Percentiles rank a stretch among this genome's conserved stretches.
Evolutionary conservation across 306 rosid species (phyloP).

Genomic region (Clitoria ternatea): DNA sequence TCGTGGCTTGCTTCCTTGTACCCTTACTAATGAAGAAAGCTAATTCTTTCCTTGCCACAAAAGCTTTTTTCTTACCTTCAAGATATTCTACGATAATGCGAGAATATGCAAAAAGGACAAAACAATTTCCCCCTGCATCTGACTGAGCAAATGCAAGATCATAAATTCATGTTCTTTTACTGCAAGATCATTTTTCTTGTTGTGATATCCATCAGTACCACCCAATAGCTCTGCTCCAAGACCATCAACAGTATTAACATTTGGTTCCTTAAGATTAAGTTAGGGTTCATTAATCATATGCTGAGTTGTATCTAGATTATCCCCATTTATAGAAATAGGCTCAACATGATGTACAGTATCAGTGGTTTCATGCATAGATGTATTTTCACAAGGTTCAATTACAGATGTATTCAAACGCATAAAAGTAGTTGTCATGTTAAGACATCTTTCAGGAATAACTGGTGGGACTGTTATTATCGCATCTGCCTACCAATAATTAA

Average conservation of each 20-base stretch:
- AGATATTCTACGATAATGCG: slow-evolving; percentile 46
- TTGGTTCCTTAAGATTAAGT: slow-evolving; percentile 21
- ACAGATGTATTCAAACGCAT: slow-evolving; percentile 6
- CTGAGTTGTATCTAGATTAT: slow-evolving; percentile 14
- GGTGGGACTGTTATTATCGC: not conserved
- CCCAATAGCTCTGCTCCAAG: slow-evolving; percentile 25
- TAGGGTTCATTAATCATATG: not conserved
- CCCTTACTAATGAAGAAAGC: slow-evolving; percentile 36
- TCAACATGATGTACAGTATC: slow-evolving; percentile 1
- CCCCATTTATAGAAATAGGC: slow-evolving; percentile 22
- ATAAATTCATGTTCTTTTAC: slow-evolving; percentile 41
- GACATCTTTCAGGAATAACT: slow-evolving; percentile 16
- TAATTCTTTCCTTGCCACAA: slow-evolving; percentile 44
- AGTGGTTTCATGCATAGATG: slow-evolving; percentile 10
- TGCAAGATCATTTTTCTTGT: slow-evolving; percentile 34
- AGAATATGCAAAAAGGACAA: slow-evolving; percentile 66
- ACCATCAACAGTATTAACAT: slow-evolving; percentile 26
- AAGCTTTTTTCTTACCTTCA: slow-evolving; percentile 55
- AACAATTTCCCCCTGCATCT: slow-evolving; percentile 40
- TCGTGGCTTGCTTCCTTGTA: slow-evolving; percentile 19
- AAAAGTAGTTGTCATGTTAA: not conserved
- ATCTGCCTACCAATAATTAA: not conserved
- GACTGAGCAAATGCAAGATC: slow-evolving; percentile 29
- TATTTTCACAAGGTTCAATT: slow-evolving; percentile 16
- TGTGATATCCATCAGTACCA: slow-evolving; percentile 35